Evolutionary conservation across 768 basidiomycete genomes (phyloP).

Genomic region (Macrocybe gigantea): DNA sequence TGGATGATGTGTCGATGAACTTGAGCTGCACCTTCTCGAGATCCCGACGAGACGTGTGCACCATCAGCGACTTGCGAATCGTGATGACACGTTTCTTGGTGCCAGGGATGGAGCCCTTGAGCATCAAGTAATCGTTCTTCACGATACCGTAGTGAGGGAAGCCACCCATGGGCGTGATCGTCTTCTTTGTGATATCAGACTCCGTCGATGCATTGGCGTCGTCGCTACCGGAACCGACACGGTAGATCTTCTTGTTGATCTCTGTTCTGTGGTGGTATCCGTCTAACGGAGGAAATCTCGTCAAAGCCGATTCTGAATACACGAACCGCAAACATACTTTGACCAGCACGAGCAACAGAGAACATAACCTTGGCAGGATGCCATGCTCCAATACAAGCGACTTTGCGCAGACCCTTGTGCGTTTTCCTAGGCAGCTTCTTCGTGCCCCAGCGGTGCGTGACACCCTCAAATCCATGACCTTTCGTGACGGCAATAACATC

Average conservation of each 20-base stretch:
- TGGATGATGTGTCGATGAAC: slow-evolving; percentile 98
- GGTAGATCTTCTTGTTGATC: slow-evolving; percentile 99
- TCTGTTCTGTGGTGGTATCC: slow-evolving; percentile 97
- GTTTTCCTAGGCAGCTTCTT: slow-evolving; percentile 99
- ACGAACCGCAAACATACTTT: slow-evolving; percentile 61
- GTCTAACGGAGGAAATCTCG: slow-evolving; percentile 37
- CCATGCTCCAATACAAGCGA: slow-evolving; percentile 98
- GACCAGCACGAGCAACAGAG: slow-evolving; percentile 99
- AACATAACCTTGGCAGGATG: slow-evolving; percentile 99
- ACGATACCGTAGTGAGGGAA: slow-evolving; percentile 99
- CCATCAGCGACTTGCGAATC: slow-evolving; percentile 94
- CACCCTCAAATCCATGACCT: slow-evolving; percentile 99
- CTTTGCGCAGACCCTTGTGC: slow-evolving; percentile 99
- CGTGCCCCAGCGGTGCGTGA: slow-evolving; percentile 98
- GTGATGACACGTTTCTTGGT: slow-evolving; percentile 98
- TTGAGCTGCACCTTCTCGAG: slow-evolving; percentile 98
- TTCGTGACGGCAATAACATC: slow-evolving; percentile 98
- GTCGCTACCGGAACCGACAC: slow-evolving; percentile 77
- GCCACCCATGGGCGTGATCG: slow-evolving; percentile 96
- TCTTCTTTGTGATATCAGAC: slow-evolving; percentile 88
- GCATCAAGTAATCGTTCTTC: slow-evolving; percentile 96
- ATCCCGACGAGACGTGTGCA: slow-evolving; percentile 92
- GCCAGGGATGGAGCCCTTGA: slow-evolving; percentile 94
- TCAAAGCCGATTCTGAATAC: background rate
- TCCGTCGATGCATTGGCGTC: slow-evolving; percentile 89